Evolutionary conservation across 345 rosid genomes (phyloP).

Genomic region (Melaleuca alternifolia): DNA sequence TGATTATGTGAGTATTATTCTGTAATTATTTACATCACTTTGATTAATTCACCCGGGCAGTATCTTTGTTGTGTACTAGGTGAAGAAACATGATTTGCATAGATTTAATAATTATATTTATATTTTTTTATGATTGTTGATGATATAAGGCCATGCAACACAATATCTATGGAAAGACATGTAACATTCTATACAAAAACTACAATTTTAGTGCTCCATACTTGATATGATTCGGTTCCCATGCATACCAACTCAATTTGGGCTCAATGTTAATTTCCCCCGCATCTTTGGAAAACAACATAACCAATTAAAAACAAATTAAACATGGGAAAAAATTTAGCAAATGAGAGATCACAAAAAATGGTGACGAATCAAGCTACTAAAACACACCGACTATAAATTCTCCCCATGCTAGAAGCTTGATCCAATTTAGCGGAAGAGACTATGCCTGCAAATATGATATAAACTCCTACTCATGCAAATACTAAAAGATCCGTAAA

Average conservation of each 20-base stretch:
- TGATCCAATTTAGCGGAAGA: no score
- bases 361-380: neutral
- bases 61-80: neutral
- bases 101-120: no score
- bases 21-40: neutral
- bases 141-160: neutral
- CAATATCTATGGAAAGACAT: no score
- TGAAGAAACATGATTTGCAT: rapidly evolving
- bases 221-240: no score
- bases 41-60: neutral
- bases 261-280: neutral
- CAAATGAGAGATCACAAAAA: neutral
- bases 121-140: rapidly evolving
- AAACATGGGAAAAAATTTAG: no score
- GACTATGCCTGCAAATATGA: no score
- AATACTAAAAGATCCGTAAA: no score
- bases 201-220: neutral
- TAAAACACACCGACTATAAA: no score
- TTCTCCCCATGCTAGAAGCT: neutral
- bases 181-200: no score
- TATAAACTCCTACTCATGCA: neutral
- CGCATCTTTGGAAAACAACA: neutral
- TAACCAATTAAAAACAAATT: neutral
- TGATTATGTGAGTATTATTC: neutral
- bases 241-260: neutral